These are phyloP conservation scores for Leptographium radiaticola DNA, from an alignment of 2,329 filamentous ascomycete genomes.

Conservation along the genomic window DNA sequence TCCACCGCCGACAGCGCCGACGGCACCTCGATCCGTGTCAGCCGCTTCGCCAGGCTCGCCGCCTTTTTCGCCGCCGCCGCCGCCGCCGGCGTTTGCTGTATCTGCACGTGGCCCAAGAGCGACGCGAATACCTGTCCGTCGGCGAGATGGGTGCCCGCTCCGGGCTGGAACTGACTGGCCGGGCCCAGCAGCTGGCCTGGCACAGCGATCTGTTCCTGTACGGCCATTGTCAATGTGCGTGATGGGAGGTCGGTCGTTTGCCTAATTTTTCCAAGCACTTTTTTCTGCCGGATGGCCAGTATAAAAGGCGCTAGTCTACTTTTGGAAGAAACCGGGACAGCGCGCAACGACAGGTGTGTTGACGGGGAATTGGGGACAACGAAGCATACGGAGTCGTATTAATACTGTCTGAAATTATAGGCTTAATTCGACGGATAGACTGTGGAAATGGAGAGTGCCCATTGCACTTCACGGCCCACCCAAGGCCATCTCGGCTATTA, in stretches of 20 bases:
- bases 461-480: no score
- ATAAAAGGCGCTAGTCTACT: neutral
- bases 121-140: conserved; percentile 66
- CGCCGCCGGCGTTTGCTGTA: conserved; percentile 34
- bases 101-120: conserved; percentile 58
- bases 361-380: no score
- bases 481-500: no score
- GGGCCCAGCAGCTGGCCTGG: conserved; percentile 74
- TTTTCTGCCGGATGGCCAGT: neutral
- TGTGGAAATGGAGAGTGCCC: no score
- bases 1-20: conserved; percentile 26
- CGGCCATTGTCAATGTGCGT: neutral
- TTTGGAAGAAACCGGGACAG: neutral
- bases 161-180: conserved; percentile 52
- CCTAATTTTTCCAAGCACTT: neutral
- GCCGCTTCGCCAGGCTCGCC: conserved; percentile 39
- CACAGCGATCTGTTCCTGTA: conserved; percentile 39
- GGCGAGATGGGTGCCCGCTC: conserved; percentile 74
- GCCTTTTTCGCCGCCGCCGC: neutral
- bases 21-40: conserved; percentile 38
- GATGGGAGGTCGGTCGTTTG: neutral
- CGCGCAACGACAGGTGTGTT: no score
- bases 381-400: no score
- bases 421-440: no score
- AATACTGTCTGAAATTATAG: no score